Base-by-base conservation (phyloP, 1,284 basidiomycete genomes). In the Exobasidium cylindrosporum region DNA sequence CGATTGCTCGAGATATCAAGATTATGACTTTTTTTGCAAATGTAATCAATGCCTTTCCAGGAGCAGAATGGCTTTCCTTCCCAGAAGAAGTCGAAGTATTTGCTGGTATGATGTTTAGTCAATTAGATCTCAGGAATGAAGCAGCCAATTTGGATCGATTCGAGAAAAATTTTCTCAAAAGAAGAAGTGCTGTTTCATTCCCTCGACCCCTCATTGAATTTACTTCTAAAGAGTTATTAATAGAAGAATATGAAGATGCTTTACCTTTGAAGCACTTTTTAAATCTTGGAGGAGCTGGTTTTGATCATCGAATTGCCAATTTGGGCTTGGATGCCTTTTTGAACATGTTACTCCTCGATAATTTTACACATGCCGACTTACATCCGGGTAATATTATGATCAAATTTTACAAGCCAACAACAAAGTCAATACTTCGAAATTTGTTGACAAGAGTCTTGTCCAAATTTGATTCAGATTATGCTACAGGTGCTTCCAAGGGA, bases 341-440 rank as follows among this genome's bases (percentile, higher is more conserved):
- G 90, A 92, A 97, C 82, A 99, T 99, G 95, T 86, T 99, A 24
- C 84, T 99, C 1, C 84, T 98, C 52, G 95, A 99, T 82, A 98
- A 99, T 81, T 99, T 97, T 81, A 93, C 95, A 1, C 95, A 98
- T 80, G 88, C 94, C 2, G 95, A 77, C 50, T 56, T 77, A 63
- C 90, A 91, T 80, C 92, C 92, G 0, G 95, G 95, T 30, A 97
- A 97, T 81, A 95, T 97, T 81, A 92, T 97, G 89, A 88, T 97
- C 82, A 95, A 94, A 79, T 96, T 97, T 81, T 88, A 88, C 79
- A 89, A 89, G 77, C 90, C 90, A 0, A 84, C 86, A 17, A 74
- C 72, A 28, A 63, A 70, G 50, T 73, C 75, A 14, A 53, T 77
- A 46, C 65, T 79, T 3, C 61, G 66, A 28, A 72, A 75, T 55